Base-by-base conservation (phyloP, 345 rosid species). In the Populus deltoides region DNA sequence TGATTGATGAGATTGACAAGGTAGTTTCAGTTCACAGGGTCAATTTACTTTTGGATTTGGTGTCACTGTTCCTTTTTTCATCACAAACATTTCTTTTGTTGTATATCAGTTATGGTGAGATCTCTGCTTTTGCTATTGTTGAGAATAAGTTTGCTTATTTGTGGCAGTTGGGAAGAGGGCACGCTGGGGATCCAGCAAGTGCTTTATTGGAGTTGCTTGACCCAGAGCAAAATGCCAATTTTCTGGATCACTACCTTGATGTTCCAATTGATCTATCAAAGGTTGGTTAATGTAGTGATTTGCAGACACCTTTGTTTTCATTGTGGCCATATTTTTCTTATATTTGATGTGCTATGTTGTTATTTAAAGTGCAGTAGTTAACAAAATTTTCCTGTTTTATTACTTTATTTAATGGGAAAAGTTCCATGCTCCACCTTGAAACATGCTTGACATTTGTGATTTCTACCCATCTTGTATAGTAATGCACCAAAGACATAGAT, bases 1-100 rank as follows among this genome's bases (percentile, higher is more conserved):
- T 97, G 75, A 97, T 97, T 66, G 99, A 96, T 83, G 99, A 96
- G 89, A 94, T 96, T 81, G 99, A 96, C 90, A 96, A 94, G 98
- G 99, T 94, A 86, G 20, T 69, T 5, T 39, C 24, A 71, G 39
- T 70, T 74, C 18, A 47, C 67, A 72, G 25, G 15, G 53, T 76
- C 73, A 31, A 68, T 72, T 76, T 38, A 36, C 70, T 67, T 41
- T 78, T 22, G 63, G 57, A 70, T 74, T 82, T 49, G 67, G 35
- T 25, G 8, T 27, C 35, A 29, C 31, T 62, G 66, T 63, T 63
- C 27, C 59, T 6, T 22, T 68, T 31, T 66, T 66, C 20, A 20
- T 53, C 57, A 31, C 66, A 62, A 62, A n/a, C 1, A n/a, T 27
- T 63, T 53, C 1, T 53, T 53, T 20, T 2, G 9, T 53, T 53